Evolutionary conservation across 805 yeast genomes (phyloP).

Genomic region (Candida arabinofermentans): DNA sequence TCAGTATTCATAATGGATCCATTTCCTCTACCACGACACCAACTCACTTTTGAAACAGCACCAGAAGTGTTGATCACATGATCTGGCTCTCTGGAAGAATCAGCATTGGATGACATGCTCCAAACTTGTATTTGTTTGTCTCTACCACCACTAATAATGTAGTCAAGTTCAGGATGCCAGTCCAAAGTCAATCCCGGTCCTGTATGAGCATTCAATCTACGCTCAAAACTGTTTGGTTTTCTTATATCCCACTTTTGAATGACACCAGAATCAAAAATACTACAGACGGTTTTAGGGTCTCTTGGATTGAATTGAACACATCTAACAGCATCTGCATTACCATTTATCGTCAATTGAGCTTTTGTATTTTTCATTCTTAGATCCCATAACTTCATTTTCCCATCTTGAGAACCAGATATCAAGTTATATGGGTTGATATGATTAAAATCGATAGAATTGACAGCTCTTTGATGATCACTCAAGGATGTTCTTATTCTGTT

Average conservation of each 20-base stretch:
- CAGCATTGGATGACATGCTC: conserved; percentile 46
- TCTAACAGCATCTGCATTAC: conserved; percentile 69
- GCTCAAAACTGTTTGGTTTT: conserved; percentile 55
- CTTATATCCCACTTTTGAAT: conserved; percentile 87
- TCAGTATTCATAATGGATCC: conserved; percentile 51
- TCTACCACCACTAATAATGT: conserved; percentile 87
- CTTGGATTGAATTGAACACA: conserved; percentile 51
- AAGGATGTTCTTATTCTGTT: conserved; percentile 27
- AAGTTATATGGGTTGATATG: conserved; percentile 37
- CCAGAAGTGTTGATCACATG: conserved; percentile 69
- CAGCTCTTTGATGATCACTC: conserved; percentile 43
- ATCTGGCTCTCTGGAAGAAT: conserved; percentile 52
- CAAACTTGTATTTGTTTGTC: conserved; percentile 80
- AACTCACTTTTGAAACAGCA: conserved; percentile 72
- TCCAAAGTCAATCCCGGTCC: conserved; percentile 87
- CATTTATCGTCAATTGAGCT: conserved; percentile 48
- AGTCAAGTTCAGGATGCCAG: conserved; percentile 83
- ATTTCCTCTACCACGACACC: conserved; percentile 48
- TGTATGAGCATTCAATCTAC: conserved; percentile 79
- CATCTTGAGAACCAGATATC: conserved; percentile 75
- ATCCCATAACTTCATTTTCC: conserved; percentile 75
- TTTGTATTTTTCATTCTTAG: conserved; percentile 42
- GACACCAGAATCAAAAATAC: conserved; percentile 86
- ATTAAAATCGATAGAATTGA: conserved; percentile 40
- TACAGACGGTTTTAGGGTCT: conserved; percentile 55